Evolutionary conservation across 768 basidiomycete species (phyloP).

Genomic region (Russula ochroleuca): DNA sequence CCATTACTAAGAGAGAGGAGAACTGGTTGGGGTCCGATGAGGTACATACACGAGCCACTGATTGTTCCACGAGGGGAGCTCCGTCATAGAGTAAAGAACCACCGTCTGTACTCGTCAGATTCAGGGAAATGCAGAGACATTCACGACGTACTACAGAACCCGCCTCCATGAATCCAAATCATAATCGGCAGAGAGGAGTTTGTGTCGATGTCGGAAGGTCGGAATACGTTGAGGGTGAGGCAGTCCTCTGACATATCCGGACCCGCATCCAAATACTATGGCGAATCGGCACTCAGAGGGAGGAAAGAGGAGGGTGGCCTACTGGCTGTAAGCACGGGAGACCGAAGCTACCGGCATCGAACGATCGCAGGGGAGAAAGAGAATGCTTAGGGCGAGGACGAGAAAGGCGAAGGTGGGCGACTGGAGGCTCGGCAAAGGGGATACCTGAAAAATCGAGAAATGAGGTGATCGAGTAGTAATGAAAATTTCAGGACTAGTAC

Average conservation of each 20-base stretch:
- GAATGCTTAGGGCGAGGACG: constrained; percentile 30
- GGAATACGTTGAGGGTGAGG: constrained; percentile 45
- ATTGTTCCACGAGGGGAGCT: constrained; percentile 13
- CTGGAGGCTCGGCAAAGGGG: constrained; percentile 37
- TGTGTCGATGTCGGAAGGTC: constrained; percentile 35
- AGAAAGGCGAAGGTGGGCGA: constrained; percentile 32
- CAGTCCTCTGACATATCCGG: constrained; percentile 43
- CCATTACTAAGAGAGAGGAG: neutral
- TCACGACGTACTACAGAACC: constrained; percentile 30
- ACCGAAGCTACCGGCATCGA: constrained; percentile 35
- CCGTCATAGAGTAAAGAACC: constrained; percentile 12
- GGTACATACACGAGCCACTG: constrained; percentile 20
- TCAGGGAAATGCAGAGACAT: neutral
- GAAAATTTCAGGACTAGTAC: constrained; percentile 12
- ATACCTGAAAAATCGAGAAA: constrained; percentile 30
- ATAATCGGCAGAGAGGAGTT: constrained; percentile 40
- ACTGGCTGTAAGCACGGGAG: constrained; percentile 33
- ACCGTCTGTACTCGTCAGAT: constrained; percentile 7
- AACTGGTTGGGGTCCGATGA: neutral
- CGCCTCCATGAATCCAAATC: constrained; percentile 45
- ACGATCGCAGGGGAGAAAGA: constrained; percentile 27
- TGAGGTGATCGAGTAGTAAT: neutral
- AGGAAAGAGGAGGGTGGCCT: neutral
- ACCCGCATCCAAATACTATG: neutral
- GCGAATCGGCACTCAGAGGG: neutral